Base-by-base conservation (phyloP, 768 basidiomycete species). In the Tricholoma sp. region DNA sequence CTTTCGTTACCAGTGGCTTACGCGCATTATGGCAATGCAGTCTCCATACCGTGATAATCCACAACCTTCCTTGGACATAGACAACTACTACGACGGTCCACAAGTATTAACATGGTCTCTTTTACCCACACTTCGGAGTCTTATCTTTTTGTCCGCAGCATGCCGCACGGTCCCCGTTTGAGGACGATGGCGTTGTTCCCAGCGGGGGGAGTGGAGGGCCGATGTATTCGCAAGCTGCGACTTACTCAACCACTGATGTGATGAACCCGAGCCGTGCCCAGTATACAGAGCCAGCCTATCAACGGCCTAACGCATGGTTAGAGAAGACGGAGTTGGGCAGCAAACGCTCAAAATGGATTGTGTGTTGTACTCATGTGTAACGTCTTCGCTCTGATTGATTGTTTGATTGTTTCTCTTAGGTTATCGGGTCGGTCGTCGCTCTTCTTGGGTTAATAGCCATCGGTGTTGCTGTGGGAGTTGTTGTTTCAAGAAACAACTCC, bases 381-480 rank as follows among this genome's bases (percentile, higher is more conserved):
- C 10, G 19, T 52, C 10, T 27, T 24, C 18, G 50, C 22, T 22
- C 32, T 39, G 16, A 53, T 54, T 21, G 18, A 45, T 27, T 27
- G 24, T n/a, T n/a, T n/a, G 24, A 35, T 47, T 27, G n/a, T n/a
- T 46, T 50, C 11, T 34, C 29, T 21, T 58, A 86, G 85, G 73
- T 83, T 57, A 69, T 81, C 45, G 81, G 79, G 37, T 71, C 77
- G 3, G 53, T 71, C 2, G 50, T 81, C 41, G 67, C 50, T 19
- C 46, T 75, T 4, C 19, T 68, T 9, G 74, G 68, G 0, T 61
- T 86, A n/a, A 67, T 79, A 22, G 68, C 72, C 55, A 75, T 83
- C 37, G 80, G 75, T 14, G 76, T 79, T 35, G 86, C 77, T 31
- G 77, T 85, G 45, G 79, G 75, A 18, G 73, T 85, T 4, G 81